These are phyloP conservation scores for Globisporangium cederbergense DNA, from an alignment of 352 stramenopile species.

Conservation along the genomic window DNA sequence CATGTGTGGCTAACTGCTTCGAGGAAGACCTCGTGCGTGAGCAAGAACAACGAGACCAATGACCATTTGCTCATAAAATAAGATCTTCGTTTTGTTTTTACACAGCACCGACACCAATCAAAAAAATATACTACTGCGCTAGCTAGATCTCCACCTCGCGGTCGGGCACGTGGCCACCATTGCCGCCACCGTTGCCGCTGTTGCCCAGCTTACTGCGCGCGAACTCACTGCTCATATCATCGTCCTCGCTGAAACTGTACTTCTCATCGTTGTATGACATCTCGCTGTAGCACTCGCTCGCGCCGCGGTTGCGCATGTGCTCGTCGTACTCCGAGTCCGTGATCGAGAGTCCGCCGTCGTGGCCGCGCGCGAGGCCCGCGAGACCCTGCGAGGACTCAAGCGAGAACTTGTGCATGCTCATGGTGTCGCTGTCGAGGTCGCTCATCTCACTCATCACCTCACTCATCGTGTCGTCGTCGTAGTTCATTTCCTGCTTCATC, in stretches of 20 bases:
- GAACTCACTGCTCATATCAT: conserved; percentile 28
- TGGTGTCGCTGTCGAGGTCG: conserved; percentile 53
- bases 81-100: conserved; percentile 1
- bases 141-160: conserved; percentile 71
- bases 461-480: conserved; percentile 42
- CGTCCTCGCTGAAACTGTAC: conserved; percentile 63
- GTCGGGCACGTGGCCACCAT: conserved; percentile 15
- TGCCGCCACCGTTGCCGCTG: conserved; percentile 8
- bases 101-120: not conserved
- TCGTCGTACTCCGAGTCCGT: conserved; percentile 70
- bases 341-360: conserved; percentile 47
- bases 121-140: conserved; percentile 11
- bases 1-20: not conserved
- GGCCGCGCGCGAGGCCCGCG: conserved; percentile 12
- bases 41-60: too few species aligned
- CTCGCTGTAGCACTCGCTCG: conserved; percentile 72
- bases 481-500: conserved; percentile 79
- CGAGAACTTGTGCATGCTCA: conserved; percentile 49
- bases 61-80: conserved; percentile 1
- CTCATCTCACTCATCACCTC: conserved; percentile 60
- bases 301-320: conserved; percentile 39
- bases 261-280: conserved; percentile 86
- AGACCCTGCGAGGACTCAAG: conserved; percentile 40
- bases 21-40: too few species aligned
- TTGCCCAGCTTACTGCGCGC: conserved; percentile 16